Conservation (phyloP, 192 early-diverging fungal species). For the Podila minutissima region DNA sequence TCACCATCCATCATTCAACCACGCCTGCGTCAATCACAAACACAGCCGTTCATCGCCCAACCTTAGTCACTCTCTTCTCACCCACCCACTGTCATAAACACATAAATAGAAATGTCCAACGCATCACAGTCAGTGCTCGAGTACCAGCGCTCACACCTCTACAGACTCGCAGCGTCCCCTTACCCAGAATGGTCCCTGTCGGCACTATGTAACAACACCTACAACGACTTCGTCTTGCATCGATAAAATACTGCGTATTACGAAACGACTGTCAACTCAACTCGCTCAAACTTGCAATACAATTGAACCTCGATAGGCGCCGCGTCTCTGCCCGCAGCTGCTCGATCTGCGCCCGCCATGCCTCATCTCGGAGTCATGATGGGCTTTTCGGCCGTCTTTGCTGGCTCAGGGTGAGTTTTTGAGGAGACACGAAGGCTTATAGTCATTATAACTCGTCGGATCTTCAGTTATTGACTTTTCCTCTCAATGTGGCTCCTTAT, state of each 20-base stretch:
- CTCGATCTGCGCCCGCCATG: conserved; percentile 19
- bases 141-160: conserved; percentile 28
- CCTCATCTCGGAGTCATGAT: conserved; percentile 41
- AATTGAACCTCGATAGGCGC: conserved; percentile 11
- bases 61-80: neutral
- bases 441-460: too few species aligned
- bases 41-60: neutral
- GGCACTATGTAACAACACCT: conserved; percentile 17
- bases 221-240: neutral
- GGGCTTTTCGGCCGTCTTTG: conserved; percentile 36
- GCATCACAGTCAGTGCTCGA: conserved; percentile 14
- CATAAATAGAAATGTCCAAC: conserved; percentile 3
- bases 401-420: conserved; percentile 28
- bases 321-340: conserved; percentile 9
- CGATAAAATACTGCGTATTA: neutral
- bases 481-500: neutral
- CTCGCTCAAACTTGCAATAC: too few species aligned
- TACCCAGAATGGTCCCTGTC: conserved; percentile 47
- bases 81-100: neutral
- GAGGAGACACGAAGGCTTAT: neutral
- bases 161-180: conserved; percentile 26
- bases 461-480: too few species aligned
- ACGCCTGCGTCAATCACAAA: neutral
- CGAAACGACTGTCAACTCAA: too few species aligned
- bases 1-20: too few species aligned